A percentile compares a stretch with the other conserved stretches of the same genome.
Conservation (phyloP, 164 flowering plant genomes). For the Litsea cubeba region DNA sequence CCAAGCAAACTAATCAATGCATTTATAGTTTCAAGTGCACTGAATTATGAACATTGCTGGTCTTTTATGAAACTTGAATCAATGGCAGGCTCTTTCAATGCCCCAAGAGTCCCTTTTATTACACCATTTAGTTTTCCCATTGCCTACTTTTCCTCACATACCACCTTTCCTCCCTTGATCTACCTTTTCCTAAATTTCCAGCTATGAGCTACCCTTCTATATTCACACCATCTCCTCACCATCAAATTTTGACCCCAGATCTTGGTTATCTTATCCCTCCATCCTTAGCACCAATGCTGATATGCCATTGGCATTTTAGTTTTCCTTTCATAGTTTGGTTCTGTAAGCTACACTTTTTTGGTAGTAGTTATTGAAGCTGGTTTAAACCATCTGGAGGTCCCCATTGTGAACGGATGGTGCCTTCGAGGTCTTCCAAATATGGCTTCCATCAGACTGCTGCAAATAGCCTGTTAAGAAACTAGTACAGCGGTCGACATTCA, state of each 20-base stretch:
- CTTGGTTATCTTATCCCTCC: constrained; percentile 13
- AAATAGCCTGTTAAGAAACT: too few relatives aligned
- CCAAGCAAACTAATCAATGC: constrained; percentile 37
- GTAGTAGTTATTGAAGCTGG: too few relatives aligned
- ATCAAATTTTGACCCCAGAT: not conserved
- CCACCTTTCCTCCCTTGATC: constrained; percentile 21
- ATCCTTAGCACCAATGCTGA: constrained; percentile 2
- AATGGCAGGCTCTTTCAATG: constrained; percentile 19
- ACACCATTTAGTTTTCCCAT: constrained; percentile 27
- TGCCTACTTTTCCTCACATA: constrained; percentile 12
- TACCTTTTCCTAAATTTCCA: constrained; percentile 18
- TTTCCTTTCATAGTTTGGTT: not conserved
- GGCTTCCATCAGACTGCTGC: too few relatives aligned
- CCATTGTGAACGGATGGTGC: too few relatives aligned
- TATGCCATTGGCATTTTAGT: not conserved
- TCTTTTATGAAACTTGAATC: constrained; percentile 36
- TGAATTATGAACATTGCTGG: constrained; percentile 43
- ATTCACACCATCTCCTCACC: constrained; percentile 8
- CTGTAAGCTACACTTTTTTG: too few relatives aligned
- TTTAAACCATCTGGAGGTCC: too few relatives aligned
- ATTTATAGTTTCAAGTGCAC: constrained; percentile 35
- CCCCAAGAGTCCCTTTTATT: constrained; percentile 29
- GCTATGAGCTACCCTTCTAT: not conserved
- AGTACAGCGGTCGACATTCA: too few relatives aligned
- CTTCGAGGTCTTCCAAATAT: too few relatives aligned